Evolutionary conservation across 306 rosid genomes (phyloP), one percentile per base, ranked within the genome.

Genomic region (Sicyos edulis): DNA sequence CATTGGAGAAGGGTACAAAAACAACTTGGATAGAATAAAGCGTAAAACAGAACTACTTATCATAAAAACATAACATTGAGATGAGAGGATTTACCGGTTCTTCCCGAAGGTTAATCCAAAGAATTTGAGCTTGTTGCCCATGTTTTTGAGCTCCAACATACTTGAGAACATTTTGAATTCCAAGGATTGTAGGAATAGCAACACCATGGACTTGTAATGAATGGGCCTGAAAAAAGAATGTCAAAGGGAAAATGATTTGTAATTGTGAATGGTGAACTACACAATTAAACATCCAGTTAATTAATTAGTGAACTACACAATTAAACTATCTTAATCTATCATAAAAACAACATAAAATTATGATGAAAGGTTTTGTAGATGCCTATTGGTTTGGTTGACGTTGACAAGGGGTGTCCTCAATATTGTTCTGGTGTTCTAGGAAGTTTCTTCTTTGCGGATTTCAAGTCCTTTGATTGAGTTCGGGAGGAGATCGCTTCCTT

Each of bases 21-120:
- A 0, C 3, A 37, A 37, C 4, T 47, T 20, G 42, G 57, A 49
- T 45, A 45, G 7, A 61, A 26, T 29, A 54, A 20, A 61, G 53
- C 53, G 19, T 24, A 4, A 57, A 22, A 0, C 8, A 37, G 50
- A 5, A 17, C 52, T 10, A 65, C 54, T 32, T 9, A 15, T 14
- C 45, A 9, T 8, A 10, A 15, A 10, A 37, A 20, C 45, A 54
- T 17, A 42, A 9, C 20, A 51, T 15, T 56, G 51, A 21, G 45
- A 70, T 19, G 52, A 20, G 10, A 54, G 51, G 45, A 65, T 11
- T 26, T 84, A 92, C 97, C 74, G 96, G 95, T 77, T 92, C 97
- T 82, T 92, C 97, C 1, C 97, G 96, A 68, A 92, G 97, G 73
- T 76, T 92, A 71, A 92, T 86, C 97, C 97, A 92, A 54, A 88